A percentile compares a stretch with the other conserved stretches of the same genome.
These are phyloP conservation scores for Lindgomyces ingoldianus DNA, from an alignment of 495 filamentous ascomycete genomes.

Conservation along the genomic window DNA sequence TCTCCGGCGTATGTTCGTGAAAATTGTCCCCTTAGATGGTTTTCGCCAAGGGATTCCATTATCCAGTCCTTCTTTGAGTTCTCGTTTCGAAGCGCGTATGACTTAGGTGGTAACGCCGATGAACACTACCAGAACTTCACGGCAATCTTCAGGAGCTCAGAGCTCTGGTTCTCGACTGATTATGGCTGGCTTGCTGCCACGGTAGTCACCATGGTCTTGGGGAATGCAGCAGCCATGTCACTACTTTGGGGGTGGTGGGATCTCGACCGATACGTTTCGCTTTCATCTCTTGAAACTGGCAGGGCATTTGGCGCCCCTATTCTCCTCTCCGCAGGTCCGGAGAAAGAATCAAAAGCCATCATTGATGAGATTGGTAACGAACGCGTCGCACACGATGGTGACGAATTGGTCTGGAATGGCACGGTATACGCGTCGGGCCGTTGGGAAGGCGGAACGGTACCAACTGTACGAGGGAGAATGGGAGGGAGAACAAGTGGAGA, in stretches of 20 bases:
- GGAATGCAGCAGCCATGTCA: conserved; percentile 9
- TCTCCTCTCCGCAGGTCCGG: conserved; percentile 14
- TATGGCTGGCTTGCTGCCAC: conserved; percentile 24
- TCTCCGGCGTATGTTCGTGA: not conserved
- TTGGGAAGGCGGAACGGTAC: not conserved
- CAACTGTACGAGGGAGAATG: not conserved
- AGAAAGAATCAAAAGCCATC: conserved; percentile 22
- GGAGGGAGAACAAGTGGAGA: not conserved
- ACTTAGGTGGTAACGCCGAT: not conserved
- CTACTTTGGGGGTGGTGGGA: conserved; percentile 33
- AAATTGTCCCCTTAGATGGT: conserved; percentile 14
- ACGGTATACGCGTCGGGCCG: conserved; percentile 20
- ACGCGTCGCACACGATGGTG: conserved; percentile 26
- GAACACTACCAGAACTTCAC: conserved; percentile 16
- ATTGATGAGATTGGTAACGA: conserved; percentile 30
- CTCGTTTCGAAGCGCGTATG: conserved; percentile 21
- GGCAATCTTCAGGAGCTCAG: not conserved
- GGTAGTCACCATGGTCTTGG: conserved; percentile 20
- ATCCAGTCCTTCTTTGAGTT: conserved; percentile 13
- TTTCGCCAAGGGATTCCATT: conserved; percentile 3
- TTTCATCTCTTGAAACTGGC: conserved; percentile 29
- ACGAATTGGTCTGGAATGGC: conserved; percentile 32
- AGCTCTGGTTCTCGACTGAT: conserved; percentile 19
- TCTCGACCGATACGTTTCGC: conserved; percentile 19
- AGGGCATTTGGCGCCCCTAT: conserved; percentile 35